Percentiles rank a stretch among this genome's conserved stretches.
Evolutionary conservation across 495 filamentous ascomycete species (phyloP).

Genomic region (Penicillium taxi): DNA sequence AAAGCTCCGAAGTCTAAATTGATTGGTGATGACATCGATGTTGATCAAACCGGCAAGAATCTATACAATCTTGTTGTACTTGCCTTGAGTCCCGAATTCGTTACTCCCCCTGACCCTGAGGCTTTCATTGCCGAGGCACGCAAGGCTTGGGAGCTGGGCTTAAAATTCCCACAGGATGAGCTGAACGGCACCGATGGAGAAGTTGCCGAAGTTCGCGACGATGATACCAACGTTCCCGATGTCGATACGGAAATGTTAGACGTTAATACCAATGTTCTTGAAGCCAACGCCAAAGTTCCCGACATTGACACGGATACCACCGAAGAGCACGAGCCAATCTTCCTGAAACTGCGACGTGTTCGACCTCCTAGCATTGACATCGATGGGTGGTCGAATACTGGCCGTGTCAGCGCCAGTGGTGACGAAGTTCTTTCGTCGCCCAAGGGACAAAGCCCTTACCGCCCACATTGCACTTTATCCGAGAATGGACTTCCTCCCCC

Average conservation of each 20-base stretch:
- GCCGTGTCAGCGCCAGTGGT: conserved; percentile 24
- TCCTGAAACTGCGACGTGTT: conserved; percentile 11
- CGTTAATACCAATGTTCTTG: neutral
- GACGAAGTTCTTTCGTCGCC: conserved; percentile 29
- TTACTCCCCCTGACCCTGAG: conserved; percentile 11
- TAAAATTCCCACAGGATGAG: conserved; percentile 8
- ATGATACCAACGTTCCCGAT: neutral
- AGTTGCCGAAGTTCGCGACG: neutral
- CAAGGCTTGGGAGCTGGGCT: conserved; percentile 1
- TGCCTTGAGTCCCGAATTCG: conserved; percentile 20
- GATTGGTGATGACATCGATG: conserved; percentile 7
- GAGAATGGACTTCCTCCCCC: conserved; percentile 24
- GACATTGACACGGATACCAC: neutral
- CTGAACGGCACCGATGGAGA: conserved; percentile 4
- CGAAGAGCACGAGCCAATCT: neutral
- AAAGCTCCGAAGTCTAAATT: conserved; percentile 2
- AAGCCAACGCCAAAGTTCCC: neutral
- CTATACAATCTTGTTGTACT: conserved; percentile 21
- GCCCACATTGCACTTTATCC: conserved; percentile 24
- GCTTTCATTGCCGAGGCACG: conserved; percentile 14
- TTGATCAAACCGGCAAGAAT: conserved; percentile 11
- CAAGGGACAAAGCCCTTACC: conserved; percentile 17
- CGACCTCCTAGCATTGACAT: conserved; percentile 14
- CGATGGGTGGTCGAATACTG: conserved; percentile 31
- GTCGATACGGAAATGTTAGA: neutral